Conservation (phyloP, 169 alveolate genomes). For the Amoebophrya sp. region DNA sequence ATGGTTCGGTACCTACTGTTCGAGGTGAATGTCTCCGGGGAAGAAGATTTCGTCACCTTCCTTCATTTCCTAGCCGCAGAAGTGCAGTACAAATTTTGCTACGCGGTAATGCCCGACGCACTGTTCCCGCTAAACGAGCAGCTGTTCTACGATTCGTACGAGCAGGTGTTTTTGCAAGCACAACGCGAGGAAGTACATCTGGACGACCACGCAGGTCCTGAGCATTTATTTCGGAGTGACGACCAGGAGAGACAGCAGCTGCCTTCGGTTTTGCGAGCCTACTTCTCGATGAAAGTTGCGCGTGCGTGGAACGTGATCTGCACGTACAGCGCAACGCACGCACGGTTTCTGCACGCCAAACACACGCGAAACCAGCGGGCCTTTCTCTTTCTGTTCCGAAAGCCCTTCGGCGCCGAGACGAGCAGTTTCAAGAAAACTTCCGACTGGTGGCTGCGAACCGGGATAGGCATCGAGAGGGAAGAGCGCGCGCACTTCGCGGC, state of each 20-base stretch:
- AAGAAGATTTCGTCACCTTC: neutral
- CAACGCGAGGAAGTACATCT: too few species aligned
- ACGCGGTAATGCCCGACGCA: constrained; percentile 13
- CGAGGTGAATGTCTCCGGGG: neutral
- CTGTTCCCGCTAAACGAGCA: constrained; percentile 15
- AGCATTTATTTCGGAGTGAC: neutral
- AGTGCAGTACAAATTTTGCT: neutral
- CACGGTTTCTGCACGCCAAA: neutral
- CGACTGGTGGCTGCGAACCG: neutral
- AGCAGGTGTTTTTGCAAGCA: neutral
- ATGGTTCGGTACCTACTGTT: neutral
- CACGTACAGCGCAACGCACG: neutral
- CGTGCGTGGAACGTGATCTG: neutral
- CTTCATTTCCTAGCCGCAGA: neutral
- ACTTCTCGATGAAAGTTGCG: neutral
- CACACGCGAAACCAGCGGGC: constrained; percentile 19
- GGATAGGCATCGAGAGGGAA: neutral
- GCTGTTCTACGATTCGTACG: neutral
- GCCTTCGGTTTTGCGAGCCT: neutral
- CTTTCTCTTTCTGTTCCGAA: neutral
- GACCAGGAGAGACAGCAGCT: neutral
- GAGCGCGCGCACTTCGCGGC: neutral
- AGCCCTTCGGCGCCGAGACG: neutral
- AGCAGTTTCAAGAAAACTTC: neutral
- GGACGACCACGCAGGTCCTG: neutral